A percentile compares a stretch with the other conserved stretches of the same genome.
These are phyloP conservation scores for Conringia planisiliqua DNA, from an alignment of 345 rosid species.

Conservation along the genomic window DNA sequence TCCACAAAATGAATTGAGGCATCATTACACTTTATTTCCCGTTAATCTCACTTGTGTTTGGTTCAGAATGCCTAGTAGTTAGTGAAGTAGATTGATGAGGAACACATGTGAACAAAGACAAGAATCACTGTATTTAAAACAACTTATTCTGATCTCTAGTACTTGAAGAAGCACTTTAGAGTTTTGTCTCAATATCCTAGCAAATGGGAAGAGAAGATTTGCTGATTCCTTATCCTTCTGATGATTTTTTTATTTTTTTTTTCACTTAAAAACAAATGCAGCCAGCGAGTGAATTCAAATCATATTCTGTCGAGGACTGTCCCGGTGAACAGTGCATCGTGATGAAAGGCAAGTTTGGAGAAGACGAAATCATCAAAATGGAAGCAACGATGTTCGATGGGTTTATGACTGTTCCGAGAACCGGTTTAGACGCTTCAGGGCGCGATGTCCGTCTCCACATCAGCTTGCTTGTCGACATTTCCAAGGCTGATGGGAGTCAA, in stretches of 20 bases:
- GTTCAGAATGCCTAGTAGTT: no score
- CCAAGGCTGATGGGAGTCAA: slow-evolving; percentile 41
- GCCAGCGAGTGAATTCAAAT: slow-evolving; percentile 51
- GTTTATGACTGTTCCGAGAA: slow-evolving; percentile 37
- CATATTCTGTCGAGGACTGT: slow-evolving; percentile 53
- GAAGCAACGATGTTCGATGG: slow-evolving; percentile 77
- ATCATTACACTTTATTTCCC: no score
- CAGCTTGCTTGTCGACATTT: slow-evolving; percentile 51
- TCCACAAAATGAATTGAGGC: no score
- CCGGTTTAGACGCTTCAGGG: slow-evolving; percentile 47
- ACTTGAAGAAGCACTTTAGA: no score
- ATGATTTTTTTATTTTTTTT: not conserved
- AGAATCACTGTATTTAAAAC: not conserved
- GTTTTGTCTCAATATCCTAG: slow-evolving; percentile 7
- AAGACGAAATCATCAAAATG: slow-evolving; percentile 46
- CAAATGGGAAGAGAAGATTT: not conserved
- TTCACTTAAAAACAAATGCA: slow-evolving; percentile 17
- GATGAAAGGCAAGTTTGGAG: slow-evolving; percentile 46
- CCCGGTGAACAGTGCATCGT: slow-evolving; percentile 53
- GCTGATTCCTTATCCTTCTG: not conserved
- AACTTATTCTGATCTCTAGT: not conserved
- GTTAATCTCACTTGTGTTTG: no score
- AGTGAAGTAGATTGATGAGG: not conserved
- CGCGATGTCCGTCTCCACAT: slow-evolving; percentile 52
- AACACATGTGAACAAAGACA: not conserved